A percentile compares a stretch with the other conserved stretches of the same genome.
These are phyloP conservation scores for Solanum chiquidenum DNA, from an alignment of 257 asterid genomes.

Conservation along the genomic window DNA sequence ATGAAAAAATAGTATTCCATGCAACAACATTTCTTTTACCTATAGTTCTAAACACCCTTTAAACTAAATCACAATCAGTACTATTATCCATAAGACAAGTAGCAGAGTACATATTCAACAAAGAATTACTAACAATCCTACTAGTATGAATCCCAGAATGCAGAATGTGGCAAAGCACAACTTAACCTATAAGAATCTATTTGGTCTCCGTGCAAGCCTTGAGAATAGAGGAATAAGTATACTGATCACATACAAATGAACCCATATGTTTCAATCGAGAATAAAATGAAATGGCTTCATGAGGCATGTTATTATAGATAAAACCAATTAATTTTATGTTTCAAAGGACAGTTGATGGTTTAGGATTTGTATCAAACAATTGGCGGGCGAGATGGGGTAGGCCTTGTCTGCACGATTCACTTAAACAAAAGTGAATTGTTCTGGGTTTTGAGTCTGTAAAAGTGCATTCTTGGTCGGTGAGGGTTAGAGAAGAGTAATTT, in stretches of 20 bases:
- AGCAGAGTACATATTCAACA: too few relatives aligned
- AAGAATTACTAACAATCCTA: too few relatives aligned
- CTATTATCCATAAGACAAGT: too few relatives aligned
- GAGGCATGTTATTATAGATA: conserved; percentile 53
- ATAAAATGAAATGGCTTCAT: conserved; percentile 54
- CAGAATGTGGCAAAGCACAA: conserved; percentile 53
- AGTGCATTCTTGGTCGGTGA: conserved; percentile 4
- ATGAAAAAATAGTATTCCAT: too few relatives aligned
- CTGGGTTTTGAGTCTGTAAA: conserved; percentile 19
- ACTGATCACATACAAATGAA: conserved; percentile 37
- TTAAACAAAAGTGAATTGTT: background rate
- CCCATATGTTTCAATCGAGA: conserved; percentile 30
- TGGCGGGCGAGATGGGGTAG: conserved; percentile 22
- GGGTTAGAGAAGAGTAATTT: conserved; percentile 8
- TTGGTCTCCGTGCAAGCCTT: conserved; percentile 71
- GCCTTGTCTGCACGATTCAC: conserved; percentile 15
- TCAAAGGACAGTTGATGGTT: conserved; percentile 52
- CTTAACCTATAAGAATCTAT: conserved; percentile 48
- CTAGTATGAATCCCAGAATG: too few relatives aligned
- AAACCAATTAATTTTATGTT: conserved; percentile 72
- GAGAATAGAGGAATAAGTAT: conserved; percentile 70
- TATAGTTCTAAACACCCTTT: too few relatives aligned
- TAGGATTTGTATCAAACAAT: too few relatives aligned
- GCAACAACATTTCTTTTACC: too few relatives aligned
- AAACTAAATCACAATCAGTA: too few relatives aligned